Evolutionary conservation across 768 basidiomycete genomes (phyloP).

Genomic region (Termitomyces sp.): DNA sequence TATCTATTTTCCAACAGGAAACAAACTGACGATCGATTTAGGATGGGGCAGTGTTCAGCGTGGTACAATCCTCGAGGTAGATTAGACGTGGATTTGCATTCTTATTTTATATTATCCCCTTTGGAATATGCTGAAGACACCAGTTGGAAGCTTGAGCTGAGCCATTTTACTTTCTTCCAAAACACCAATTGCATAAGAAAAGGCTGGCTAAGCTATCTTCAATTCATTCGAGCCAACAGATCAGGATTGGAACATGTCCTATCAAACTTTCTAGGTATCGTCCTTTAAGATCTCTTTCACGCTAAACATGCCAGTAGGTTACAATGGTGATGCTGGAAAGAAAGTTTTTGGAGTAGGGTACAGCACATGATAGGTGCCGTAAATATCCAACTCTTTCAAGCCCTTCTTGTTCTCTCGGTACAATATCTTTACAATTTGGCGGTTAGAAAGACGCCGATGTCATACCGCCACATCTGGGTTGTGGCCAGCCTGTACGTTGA

Average conservation of each 20-base stretch:
- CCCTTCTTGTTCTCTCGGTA: not conserved
- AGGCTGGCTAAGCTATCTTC: not conserved
- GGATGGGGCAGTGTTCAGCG: slow-evolving; percentile 81
- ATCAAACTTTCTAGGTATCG: too few species aligned
- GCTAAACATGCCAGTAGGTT: not conserved
- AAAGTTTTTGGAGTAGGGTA: not conserved
- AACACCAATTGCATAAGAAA: not conserved
- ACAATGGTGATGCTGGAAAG: not conserved
- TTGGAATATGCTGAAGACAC: not conserved
- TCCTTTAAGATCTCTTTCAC: not conserved
- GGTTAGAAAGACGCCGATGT: too few species aligned
- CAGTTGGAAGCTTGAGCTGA: not conserved
- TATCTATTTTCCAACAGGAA: not conserved
- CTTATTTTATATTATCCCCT: not conserved
- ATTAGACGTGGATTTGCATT: slow-evolving; percentile 31
- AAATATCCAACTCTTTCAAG: not conserved
- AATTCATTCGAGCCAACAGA: not conserved
- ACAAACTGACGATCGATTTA: slow-evolving; percentile 13
- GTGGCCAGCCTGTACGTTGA: not conserved
- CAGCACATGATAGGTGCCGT: not conserved
- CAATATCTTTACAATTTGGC: not conserved
- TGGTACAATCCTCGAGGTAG: slow-evolving; percentile 78
- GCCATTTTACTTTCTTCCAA: not conserved
- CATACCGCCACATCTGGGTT: not conserved
- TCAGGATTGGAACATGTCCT: not conserved